Base-by-base conservation (phyloP, 2,329 filamentous ascomycete genomes). In the Diplodia intermedia region DNA sequence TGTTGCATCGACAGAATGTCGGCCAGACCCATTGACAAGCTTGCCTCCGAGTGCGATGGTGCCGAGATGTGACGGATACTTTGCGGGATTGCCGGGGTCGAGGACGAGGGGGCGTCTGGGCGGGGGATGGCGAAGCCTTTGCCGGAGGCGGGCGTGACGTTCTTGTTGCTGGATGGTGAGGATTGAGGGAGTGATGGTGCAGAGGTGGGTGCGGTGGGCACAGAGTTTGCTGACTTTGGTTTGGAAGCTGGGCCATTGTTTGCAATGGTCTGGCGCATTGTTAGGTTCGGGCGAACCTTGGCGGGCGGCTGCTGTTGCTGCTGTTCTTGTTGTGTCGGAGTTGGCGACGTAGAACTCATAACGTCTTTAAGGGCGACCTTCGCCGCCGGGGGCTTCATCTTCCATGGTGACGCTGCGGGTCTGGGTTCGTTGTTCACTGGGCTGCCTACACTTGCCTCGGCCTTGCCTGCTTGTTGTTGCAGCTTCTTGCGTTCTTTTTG, bases 1-100 rank as follows among this genome's bases (percentile, higher is more conserved):
- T 90, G 88, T 79, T 99, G 93, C 75, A 97, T 89, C 8, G 89
- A 89, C 15, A 98, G 90, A 68, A 99, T 99, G 72, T 97, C 93
- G 18, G 89, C 88, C 18, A 56, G 15, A 18, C 53, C 31, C 81
- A 99, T 90, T 40, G 90, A 93, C 14, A 93, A 81, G 3, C 85
- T 84, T 0, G 87, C 85, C 66, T 88, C 89, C 23, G 86, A 84
- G 18, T 87, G 83, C 4, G 86, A 80, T 85, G 90, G 38, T 81
- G 87, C 71, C 23, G 74, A 79, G 66, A 76, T 79, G 72, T 85
- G 85, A 40, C 79, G 81, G 68, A 83, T 83, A 60, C 79, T 84
- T 69, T 78, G 85, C 70, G 73, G 82, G 76, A 73, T 72, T 72
- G 63, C 77, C 76, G 3, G 75, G 9, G 26, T 18, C 70, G 71